Evolutionary conservation across 169 alveolate species (phyloP).

Genomic region (Amoebophrya sp.): DNA sequence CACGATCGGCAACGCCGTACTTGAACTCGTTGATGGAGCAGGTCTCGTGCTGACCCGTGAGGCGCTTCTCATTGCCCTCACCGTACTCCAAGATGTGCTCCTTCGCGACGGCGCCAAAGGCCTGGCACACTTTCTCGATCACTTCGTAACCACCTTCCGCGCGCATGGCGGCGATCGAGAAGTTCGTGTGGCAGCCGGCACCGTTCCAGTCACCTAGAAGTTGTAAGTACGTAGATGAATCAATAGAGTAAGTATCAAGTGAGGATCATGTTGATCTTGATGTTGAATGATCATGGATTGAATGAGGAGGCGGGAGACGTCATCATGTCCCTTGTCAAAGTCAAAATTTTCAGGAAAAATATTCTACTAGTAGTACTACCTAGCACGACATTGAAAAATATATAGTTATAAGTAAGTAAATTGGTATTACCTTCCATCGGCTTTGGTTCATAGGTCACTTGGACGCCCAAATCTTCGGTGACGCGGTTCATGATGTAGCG

Average conservation of each 20-base stretch:
- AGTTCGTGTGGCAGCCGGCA: constrained; percentile 48
- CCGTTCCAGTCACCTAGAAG: constrained; percentile 51
- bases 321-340: too few relatives aligned
- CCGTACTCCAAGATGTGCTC: constrained; percentile 45
- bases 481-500: constrained; percentile 24
- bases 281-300: too few relatives aligned
- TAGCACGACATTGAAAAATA: too few relatives aligned
- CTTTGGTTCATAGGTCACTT: background rate
- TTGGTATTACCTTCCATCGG: background rate
- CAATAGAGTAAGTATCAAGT: too few relatives aligned
- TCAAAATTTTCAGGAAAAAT: too few relatives aligned
- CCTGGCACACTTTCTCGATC: constrained; percentile 24
- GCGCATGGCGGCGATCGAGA: constrained; percentile 42
- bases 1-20: constrained; percentile 47
- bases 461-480: background rate
- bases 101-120: constrained; percentile 46
- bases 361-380: too few relatives aligned
- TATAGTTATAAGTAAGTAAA: too few relatives aligned
- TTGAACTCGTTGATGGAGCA: constrained; percentile 44
- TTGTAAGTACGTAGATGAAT: too few relatives aligned
- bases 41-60: constrained; percentile 47
- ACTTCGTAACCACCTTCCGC: constrained; percentile 40
- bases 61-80: constrained; percentile 45
- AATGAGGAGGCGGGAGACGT: too few relatives aligned
- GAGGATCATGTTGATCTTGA: too few relatives aligned